Conservation (phyloP, 768 basidiomycete species). For the Dictyophora rubrovolvata region DNA sequence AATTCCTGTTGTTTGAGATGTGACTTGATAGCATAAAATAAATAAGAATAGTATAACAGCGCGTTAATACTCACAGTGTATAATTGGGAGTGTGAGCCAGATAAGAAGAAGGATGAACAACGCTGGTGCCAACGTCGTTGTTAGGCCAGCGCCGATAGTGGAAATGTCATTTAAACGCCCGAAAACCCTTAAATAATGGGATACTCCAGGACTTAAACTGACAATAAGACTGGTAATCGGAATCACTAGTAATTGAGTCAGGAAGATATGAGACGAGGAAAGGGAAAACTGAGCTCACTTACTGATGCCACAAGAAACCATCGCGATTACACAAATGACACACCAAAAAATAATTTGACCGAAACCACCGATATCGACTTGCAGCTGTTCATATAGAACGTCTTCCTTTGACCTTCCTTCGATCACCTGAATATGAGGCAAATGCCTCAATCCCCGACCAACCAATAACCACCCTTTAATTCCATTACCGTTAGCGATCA, state of each 20-base stretch:
- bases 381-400: conserved; percentile 69
- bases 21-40: conserved; percentile 28
- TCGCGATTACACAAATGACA: conserved; percentile 36
- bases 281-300: conserved; percentile 23
- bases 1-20: conserved; percentile 42
- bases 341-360: conserved; percentile 49
- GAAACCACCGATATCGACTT: conserved; percentile 40
- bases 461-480: conserved; percentile 74
- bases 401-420: conserved; percentile 78
- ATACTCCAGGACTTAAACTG: conserved; percentile 60
- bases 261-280: neutral
- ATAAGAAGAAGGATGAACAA: conserved; percentile 52
- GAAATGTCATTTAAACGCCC: conserved; percentile 37
- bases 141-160: conserved; percentile 49
- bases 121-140: conserved; percentile 58
- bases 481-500: conserved; percentile 59
- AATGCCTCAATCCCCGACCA: conserved; percentile 52
- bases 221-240: conserved; percentile 61
- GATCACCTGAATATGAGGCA: conserved; percentile 58
- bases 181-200: conserved; percentile 62
- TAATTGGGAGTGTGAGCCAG: conserved; percentile 36
- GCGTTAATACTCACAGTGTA: conserved; percentile 42
- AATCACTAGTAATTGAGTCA: conserved; percentile 37
- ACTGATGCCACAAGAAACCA: conserved; percentile 52
- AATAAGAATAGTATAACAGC: conserved; percentile 2